Conservation (phyloP, 768 basidiomycete species). For the Butyriboletus loyo region DNA sequence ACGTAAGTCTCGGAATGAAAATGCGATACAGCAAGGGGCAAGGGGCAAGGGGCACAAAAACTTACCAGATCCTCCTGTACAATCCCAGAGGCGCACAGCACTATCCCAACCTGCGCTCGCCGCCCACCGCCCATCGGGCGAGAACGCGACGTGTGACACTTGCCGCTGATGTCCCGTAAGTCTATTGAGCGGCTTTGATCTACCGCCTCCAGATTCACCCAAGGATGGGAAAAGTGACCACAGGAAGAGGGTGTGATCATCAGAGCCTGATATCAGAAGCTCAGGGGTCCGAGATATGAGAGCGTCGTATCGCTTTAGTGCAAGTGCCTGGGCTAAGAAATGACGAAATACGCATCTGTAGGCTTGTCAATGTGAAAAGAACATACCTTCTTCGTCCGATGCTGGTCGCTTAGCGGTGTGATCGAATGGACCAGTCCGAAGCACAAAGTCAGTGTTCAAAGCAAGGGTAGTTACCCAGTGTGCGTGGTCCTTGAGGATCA, state of each 20-base stretch:
- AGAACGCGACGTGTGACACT: constrained; percentile 91
- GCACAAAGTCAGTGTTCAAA: constrained; percentile 90
- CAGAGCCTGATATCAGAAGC: constrained; percentile 90
- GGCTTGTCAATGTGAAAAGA: neutral
- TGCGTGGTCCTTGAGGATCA: constrained; percentile 90
- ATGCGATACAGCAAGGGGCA: neutral
- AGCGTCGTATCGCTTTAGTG: constrained; percentile 72
- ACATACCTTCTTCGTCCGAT: constrained; percentile 78
- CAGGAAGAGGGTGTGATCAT: constrained; percentile 96
- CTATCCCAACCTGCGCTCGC: constrained; percentile 92
- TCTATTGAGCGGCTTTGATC: constrained; percentile 69
- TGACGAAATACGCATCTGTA: neutral
- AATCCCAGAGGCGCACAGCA: constrained; percentile 90
- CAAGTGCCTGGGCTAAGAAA: constrained; percentile 64
- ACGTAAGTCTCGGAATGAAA: neutral
- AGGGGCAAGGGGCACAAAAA: constrained; percentile 1
- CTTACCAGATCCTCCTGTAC: constrained; percentile 46
- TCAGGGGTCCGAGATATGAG: constrained; percentile 67
- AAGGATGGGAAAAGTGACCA: constrained; percentile 76
- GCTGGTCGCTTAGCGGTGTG: constrained; percentile 76
- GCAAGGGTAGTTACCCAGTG: constrained; percentile 99
- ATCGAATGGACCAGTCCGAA: constrained; percentile 94
- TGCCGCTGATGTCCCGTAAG: constrained; percentile 95
- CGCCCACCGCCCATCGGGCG: constrained; percentile 89
- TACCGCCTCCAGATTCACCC: constrained; percentile 36